Base-by-base conservation (phyloP, 1,284 basidiomycete species). In the Puccinia coronata region DNA sequence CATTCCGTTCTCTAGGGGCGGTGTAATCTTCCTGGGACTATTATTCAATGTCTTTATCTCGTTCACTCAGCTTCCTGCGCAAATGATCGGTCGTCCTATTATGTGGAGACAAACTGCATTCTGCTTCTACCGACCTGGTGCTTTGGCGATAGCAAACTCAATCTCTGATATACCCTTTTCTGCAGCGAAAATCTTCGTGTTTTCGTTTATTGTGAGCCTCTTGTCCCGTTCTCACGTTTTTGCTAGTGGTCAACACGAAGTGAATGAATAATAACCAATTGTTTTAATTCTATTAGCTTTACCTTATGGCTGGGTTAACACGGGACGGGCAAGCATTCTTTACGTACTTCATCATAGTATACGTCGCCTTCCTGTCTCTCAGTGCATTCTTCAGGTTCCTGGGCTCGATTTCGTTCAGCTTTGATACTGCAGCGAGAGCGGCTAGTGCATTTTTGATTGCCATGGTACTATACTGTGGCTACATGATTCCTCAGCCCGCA, bases 111-210 rank as follows among this genome's bases (percentile, higher is more conserved):
- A 89, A 83, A 91, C 90, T n/a, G 89, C 88, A 61, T 96, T 92
- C 85, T 90, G 92, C 82, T 90, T 95, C 87, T 95, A 93, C 86
- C 90, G 93, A 36, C 92, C 93, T 0, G 89, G 91, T 5, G 92
- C 93, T 0, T 88, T 91, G 41, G 90, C 91, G 0, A 85, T 94
- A 25, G 92, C 91, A 5, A 92, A 85, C 70, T 85, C 88, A 12
- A 63, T 87, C 8, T 86, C 87, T 79, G 88, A 89, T 82, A 85
- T 88, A 16, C 88, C 88, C 0, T 88, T 88, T 86, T 88, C 87
- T 82, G 85, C 87, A 0, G 82, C 85, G 1, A 87, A 88, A 82
- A 88, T 89, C 71, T 84, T 88, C 82, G 39, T 88, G 41, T 90
- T 89, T 85, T 85, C 84, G 41, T 83, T 88, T 78, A 86, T 88